These are phyloP conservation scores for Emergomyces africanus DNA, from an alignment of 2,329 filamentous ascomycete species.

Conservation along the genomic window DNA sequence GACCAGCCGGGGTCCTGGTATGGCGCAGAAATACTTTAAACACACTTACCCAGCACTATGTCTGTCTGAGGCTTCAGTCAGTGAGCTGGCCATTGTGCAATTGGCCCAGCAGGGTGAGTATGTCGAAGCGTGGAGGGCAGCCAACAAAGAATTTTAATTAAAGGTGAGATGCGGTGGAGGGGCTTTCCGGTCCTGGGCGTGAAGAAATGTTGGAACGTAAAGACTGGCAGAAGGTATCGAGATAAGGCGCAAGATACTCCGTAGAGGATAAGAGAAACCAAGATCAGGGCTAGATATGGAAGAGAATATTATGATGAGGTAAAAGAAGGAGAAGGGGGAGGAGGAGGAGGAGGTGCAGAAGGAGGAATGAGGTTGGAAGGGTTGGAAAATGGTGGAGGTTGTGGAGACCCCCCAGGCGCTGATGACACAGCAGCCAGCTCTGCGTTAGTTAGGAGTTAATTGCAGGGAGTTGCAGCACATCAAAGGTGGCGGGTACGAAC, in stretches of 20 bases:
- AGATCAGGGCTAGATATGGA: not conserved
- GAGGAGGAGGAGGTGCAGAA: no score
- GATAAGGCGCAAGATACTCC: not conserved
- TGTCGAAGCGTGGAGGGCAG: not conserved
- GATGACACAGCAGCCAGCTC: not conserved
- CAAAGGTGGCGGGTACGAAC: not conserved
- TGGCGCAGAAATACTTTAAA: no score
- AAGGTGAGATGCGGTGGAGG: not conserved
- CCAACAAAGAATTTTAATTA: not conserved
- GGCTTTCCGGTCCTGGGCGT: not conserved
- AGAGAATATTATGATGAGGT: not conserved
- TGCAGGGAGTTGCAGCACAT: no score
- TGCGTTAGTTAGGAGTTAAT: no score
- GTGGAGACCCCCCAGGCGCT: no score
- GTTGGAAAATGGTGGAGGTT: no score
- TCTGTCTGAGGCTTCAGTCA: conserved; percentile 38
- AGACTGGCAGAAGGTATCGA: not conserved
- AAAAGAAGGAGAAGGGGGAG: no score
- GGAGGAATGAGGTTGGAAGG: no score
- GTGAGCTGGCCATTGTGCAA: conserved; percentile 37
- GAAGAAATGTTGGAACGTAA: not conserved
- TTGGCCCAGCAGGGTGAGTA: conserved; percentile 2
- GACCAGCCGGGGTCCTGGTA: no score
- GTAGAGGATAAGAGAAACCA: not conserved
- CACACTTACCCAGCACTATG: conserved; percentile 40